Conservation (phyloP, 139 green algal genomes). For the Limnomonas spitsbergensis region DNA sequence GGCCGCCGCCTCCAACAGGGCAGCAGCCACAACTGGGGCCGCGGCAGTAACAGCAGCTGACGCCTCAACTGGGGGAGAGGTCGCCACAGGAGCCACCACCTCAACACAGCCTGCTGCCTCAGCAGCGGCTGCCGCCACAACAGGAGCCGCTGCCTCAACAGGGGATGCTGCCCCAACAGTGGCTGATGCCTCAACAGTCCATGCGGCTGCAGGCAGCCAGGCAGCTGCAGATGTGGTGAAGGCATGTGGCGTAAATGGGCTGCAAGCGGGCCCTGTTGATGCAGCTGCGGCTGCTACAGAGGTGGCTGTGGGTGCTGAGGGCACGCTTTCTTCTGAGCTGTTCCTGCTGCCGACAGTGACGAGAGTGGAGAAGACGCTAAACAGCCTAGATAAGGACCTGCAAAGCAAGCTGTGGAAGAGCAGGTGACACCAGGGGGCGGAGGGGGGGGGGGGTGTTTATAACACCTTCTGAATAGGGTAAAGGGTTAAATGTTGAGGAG, state of each 20-base stretch:
- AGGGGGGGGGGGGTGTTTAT: neutral
- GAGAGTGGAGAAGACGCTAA: constrained; percentile 20
- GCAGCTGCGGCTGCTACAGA: constrained; percentile 1
- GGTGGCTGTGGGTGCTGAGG: neutral
- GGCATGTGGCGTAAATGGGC: too few species aligned
- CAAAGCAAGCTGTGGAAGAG: constrained; percentile 42
- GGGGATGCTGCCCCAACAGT: too few species aligned
- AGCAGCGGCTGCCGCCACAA: neutral
- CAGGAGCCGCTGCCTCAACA: constrained; percentile 4
- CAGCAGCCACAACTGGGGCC: neutral
- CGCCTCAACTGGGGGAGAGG: neutral
- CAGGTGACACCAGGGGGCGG: too few species aligned
- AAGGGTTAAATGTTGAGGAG: neutral
- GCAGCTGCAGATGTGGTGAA: neutral
- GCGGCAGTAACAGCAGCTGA: neutral
- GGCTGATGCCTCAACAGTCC: too few species aligned
- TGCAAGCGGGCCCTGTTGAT: neutral
- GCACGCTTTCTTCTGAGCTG: neutral
- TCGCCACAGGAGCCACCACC: neutral
- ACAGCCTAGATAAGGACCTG: constrained; percentile 29
- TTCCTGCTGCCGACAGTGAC: constrained; percentile 6
- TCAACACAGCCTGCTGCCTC: neutral
- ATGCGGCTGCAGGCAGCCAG: neutral
- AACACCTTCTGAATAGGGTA: neutral
- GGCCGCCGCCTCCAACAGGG: neutral